phyloP scores from a whole-genome alignment of 306 rosid species.

The Prunus dulcis region DNA sequence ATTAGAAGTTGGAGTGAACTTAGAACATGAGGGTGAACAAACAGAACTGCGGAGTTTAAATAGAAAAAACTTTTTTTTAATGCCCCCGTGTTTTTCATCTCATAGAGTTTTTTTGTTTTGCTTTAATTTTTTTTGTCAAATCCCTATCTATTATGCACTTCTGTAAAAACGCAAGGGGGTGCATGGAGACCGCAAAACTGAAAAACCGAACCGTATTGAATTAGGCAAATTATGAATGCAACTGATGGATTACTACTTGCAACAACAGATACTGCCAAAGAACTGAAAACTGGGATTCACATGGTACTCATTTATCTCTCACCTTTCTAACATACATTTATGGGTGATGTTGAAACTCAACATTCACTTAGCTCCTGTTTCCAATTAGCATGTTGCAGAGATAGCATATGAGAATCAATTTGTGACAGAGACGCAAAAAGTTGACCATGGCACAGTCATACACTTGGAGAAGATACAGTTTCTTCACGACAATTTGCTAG shows the following conservation, averaged over 20 bases:
- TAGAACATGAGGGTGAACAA: no score
- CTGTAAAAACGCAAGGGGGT: no score
- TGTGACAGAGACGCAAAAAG: conserved; percentile 54
- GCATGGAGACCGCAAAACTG: no score
- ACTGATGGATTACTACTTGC: conserved; percentile 59
- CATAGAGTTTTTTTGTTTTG: no score
- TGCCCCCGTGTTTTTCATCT: no score
- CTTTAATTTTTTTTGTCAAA: no score
- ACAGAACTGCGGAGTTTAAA: no score
- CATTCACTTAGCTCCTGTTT: conserved; percentile 16
- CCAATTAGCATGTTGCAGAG: conserved; percentile 80
- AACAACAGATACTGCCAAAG: conserved; percentile 60
- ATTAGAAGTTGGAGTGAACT: no score
- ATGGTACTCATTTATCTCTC: conserved; percentile 39
- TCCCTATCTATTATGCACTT: no score
- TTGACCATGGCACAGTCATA: conserved; percentile 74
- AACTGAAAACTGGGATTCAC: conserved; percentile 81
- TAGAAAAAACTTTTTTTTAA: no score
- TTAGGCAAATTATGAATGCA: conserved; percentile 79
- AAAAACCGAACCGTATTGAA: conserved; percentile 12
- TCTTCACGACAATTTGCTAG: conserved; percentile 63
- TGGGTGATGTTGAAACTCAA: neutral
- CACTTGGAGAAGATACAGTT: conserved; percentile 63
- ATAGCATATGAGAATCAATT: conserved; percentile 76
- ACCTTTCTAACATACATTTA: neutral